These are phyloP conservation scores for Trichoderma atrobrunneum DNA, from an alignment of 2,329 filamentous ascomycete species.

Conservation along the genomic window DNA sequence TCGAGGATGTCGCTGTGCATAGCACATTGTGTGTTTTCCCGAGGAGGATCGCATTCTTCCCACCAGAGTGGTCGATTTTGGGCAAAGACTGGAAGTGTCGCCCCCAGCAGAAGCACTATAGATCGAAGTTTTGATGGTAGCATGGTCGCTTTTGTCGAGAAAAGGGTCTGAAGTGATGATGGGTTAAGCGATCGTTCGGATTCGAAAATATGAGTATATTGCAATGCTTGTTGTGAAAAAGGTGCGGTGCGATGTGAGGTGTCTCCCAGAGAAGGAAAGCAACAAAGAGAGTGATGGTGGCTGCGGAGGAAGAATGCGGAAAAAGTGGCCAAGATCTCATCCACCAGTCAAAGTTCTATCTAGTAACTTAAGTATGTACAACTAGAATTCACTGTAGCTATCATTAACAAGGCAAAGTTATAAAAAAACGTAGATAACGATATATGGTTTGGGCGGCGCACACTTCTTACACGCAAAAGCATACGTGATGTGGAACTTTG, in stretches of 20 bases:
- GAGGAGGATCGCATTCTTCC: not conserved
- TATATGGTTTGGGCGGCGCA: not conserved
- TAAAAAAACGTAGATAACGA: not conserved
- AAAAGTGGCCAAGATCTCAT: not conserved
- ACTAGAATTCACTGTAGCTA: not conserved
- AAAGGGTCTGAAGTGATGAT: not conserved
- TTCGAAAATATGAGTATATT: not conserved
- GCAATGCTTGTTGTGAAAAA: not conserved
- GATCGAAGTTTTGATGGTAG: not conserved
- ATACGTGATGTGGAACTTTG: not conserved
- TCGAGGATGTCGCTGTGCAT: not conserved
- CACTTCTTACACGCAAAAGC: not conserved
- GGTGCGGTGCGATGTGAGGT: not conserved
- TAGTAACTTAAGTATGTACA: not conserved
- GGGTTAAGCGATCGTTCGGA: not conserved
- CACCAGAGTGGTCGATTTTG: not conserved
- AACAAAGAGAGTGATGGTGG: not conserved
- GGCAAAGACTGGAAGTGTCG: not conserved
- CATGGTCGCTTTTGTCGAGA: not conserved
- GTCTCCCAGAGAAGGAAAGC: not conserved
- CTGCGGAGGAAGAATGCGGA: not conserved
- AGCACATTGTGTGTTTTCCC: not conserved
- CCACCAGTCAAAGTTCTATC: not conserved
- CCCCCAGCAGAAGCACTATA: not conserved
- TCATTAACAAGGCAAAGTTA: not conserved